Evolutionary conservation across 768 basidiomycete species (phyloP).

Genomic region (Russula earlei): DNA sequence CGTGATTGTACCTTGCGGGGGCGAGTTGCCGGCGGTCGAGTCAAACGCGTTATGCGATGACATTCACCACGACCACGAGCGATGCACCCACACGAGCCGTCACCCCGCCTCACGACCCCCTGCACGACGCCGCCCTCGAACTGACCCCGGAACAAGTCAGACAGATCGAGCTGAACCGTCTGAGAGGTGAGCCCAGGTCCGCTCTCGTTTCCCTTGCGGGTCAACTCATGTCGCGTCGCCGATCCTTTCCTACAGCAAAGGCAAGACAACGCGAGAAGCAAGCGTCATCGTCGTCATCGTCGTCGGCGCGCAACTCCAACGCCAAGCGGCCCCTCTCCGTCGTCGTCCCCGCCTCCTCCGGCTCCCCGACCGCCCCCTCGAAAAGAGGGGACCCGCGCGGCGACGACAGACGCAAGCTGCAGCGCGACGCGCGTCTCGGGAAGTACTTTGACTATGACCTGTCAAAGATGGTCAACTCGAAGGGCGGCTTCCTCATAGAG

Average conservation of each 20-base stretch:
- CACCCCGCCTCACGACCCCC: conserved; percentile 32
- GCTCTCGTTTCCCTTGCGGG: too few relatives aligned
- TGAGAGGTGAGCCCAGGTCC: conserved; percentile 46
- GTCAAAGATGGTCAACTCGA: conserved; percentile 93
- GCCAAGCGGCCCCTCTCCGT: conserved; percentile 64
- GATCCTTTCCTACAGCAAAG: conserved; percentile 43
- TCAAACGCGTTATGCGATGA: too few relatives aligned
- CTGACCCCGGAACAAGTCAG: conserved; percentile 61
- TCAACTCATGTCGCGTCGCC: not conserved
- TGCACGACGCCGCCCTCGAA: conserved; percentile 14
- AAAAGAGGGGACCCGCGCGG: conserved; percentile 30
- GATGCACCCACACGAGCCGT: conserved; percentile 21
- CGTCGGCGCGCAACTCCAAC: conserved; percentile 49
- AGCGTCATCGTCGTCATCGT: conserved; percentile 41
- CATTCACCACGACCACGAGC: not conserved
- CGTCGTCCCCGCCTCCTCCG: conserved; percentile 46
- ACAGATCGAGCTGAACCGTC: conserved; percentile 67
- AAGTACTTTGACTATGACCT: conserved; percentile 97
- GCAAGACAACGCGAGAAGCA: conserved; percentile 62
- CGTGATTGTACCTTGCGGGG: not conserved
- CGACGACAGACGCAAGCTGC: conserved; percentile 37
- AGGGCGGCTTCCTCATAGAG: conserved; percentile 91
- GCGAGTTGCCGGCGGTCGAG: too few relatives aligned
- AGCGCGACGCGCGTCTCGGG: conserved; percentile 71
- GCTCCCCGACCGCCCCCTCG: conserved; percentile 45